phyloP scores from a whole-genome alignment of 1,139 yeast genomes.

The Geotrichum klebahnii region DNA sequence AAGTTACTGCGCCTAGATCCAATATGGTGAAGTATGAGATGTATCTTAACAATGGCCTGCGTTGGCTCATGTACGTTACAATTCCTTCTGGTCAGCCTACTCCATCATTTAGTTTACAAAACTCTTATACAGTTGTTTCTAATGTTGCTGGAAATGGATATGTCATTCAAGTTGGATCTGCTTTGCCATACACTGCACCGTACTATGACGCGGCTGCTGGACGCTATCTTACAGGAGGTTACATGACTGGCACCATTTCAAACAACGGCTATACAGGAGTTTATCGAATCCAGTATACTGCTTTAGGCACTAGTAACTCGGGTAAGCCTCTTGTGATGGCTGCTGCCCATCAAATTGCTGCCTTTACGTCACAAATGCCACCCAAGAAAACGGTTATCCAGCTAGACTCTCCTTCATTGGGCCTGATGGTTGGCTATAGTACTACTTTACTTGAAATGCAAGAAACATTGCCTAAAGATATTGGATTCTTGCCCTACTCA shows the following conservation, averaged over 20 bases:
- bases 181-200: slow-evolving; percentile 28
- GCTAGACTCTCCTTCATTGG: slow-evolving; percentile 62
- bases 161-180: slow-evolving; percentile 56
- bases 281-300: slow-evolving; percentile 53
- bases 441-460: slow-evolving; percentile 49
- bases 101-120: slow-evolving; percentile 41
- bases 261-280: slow-evolving; percentile 31
- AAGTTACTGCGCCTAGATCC: slow-evolving; percentile 24
- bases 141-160: slow-evolving; percentile 43
- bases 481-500: slow-evolving; percentile 63
- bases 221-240: slow-evolving; percentile 47
- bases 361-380: slow-evolving; percentile 53
- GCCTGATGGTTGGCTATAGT: slow-evolving; percentile 54
- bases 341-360: slow-evolving; percentile 64
- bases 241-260: slow-evolving; percentile 45
- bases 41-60: slow-evolving; percentile 47
- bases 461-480: slow-evolving; percentile 49
- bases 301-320: slow-evolving; percentile 51
- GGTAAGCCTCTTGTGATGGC: slow-evolving; percentile 59
- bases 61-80: slow-evolving; percentile 60
- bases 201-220: slow-evolving; percentile 58
- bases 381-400: slow-evolving; percentile 63
- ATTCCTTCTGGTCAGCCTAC: slow-evolving; percentile 42
- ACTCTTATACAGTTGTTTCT: slow-evolving; percentile 14
- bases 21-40: slow-evolving; percentile 49